These are phyloP conservation scores for Myriosclerotinia scirpicola DNA, from an alignment of 2,329 filamentous ascomycete genomes.

Conservation along the genomic window DNA sequence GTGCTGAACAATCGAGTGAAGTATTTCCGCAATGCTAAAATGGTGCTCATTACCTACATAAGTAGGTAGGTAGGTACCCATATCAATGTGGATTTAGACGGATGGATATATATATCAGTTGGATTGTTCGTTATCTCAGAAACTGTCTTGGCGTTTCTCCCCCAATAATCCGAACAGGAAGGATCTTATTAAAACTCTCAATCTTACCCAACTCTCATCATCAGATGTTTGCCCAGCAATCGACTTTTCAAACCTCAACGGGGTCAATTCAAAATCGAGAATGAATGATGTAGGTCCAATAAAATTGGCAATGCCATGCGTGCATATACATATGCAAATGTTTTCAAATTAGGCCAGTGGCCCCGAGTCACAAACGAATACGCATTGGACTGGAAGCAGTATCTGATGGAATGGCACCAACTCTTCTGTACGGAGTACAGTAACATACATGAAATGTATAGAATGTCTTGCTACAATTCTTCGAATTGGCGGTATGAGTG, in stretches of 20 bases:
- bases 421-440: neutral
- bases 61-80: neutral
- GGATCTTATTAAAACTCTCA: neutral
- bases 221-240: neutral
- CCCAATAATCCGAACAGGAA: neutral
- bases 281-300: neutral
- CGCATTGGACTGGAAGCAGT: neutral
- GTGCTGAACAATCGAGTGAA: neutral
- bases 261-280: neutral
- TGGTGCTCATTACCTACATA: neutral
- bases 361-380: slow-evolving; percentile 8
- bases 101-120: neutral
- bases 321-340: neutral
- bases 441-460: neutral
- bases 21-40: neutral
- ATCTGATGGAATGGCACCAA: neutral
- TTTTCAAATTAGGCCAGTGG: neutral
- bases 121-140: neutral
- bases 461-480: neutral
- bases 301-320: slow-evolving; percentile 3
- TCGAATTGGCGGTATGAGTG: neutral
- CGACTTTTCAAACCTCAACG: neutral
- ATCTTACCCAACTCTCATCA: neutral
- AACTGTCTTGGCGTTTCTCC: neutral
- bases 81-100: neutral